Percentiles rank a stretch among this genome's conserved stretches.
phyloP scores from a whole-genome alignment of 116 monocot species.

The Dioscorea cayenensis region DNA sequence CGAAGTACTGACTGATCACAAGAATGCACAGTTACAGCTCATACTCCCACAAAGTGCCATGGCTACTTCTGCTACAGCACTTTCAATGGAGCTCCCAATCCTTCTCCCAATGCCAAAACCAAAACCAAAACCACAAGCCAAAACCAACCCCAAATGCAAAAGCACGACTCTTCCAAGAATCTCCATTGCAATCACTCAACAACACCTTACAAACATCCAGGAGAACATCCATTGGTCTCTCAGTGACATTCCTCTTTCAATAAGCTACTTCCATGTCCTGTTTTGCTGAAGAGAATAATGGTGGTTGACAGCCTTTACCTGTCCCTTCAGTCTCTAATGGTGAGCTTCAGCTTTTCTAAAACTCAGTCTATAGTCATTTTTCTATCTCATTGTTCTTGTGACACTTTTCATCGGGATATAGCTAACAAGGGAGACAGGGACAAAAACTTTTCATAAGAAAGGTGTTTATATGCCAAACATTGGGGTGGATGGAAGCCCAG shows the following conservation, averaged over 20 bases:
- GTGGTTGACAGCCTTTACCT: slow-evolving; percentile 56
- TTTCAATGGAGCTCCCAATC: slow-evolving; percentile 9
- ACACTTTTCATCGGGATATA: slow-evolving; percentile 29
- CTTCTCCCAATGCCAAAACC: neutral
- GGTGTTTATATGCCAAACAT: slow-evolving; percentile 71
- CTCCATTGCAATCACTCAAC: neutral
- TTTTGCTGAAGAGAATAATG: slow-evolving; percentile 31
- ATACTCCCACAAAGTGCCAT: neutral
- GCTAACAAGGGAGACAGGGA: slow-evolving; percentile 63
- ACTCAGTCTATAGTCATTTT: neutral
- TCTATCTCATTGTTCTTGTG: neutral
- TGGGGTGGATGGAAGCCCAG: slow-evolving; percentile 28
- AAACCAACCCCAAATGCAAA: neutral
- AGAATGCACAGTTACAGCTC: neutral
- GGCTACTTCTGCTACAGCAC: slow-evolving; percentile 4
- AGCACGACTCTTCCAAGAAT: neutral
- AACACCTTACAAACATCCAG: slow-evolving; percentile 4
- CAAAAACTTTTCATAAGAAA: slow-evolving; percentile 54
- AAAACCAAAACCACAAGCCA: too few relatives aligned
- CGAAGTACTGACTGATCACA: too few relatives aligned
- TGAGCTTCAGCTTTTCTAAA: slow-evolving; percentile 10
- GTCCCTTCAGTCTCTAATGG: slow-evolving; percentile 43
- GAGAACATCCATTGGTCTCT: neutral
- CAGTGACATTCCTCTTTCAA: neutral
- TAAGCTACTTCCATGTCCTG: neutral